These are phyloP conservation scores for Talaromyces thailandensis DNA, from an alignment of 495 filamentous ascomycete genomes.

Conservation along the genomic window DNA sequence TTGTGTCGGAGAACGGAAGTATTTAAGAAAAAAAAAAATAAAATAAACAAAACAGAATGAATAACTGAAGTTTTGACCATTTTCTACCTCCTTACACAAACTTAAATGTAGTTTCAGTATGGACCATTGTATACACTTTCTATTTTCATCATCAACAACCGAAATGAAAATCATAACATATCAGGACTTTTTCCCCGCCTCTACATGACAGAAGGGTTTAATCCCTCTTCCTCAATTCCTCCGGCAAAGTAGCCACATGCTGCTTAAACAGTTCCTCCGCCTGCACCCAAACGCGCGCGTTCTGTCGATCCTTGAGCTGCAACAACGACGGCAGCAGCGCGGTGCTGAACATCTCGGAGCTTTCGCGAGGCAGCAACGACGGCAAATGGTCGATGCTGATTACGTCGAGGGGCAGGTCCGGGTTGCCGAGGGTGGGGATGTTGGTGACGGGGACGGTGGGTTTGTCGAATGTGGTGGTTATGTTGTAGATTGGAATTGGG, in stretches of 20 bases:
- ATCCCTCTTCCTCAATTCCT: constrained; percentile 10
- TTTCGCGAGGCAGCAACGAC: constrained; percentile 75
- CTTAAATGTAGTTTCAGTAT: no score
- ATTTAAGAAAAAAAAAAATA: neutral
- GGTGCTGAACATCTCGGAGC: constrained; percentile 76
- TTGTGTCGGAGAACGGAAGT: neutral
- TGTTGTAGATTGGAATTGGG: constrained; percentile 76
- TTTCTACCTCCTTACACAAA: no score
- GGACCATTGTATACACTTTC: neutral
- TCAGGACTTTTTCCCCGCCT: neutral
- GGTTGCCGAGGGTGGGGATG: constrained; percentile 31
- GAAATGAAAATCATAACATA: neutral
- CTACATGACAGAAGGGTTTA: neutral
- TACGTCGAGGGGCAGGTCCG: constrained; percentile 56
- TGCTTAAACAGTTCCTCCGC: constrained; percentile 79
- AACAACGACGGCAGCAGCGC: constrained; percentile 73
- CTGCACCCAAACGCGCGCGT: constrained; percentile 67
- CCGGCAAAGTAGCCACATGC: constrained; percentile 69
- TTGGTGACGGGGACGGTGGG: constrained; percentile 68
- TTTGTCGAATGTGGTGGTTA: constrained; percentile 72
- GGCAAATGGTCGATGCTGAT: constrained; percentile 91
- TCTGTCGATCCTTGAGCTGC: constrained; percentile 65
- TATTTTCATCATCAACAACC: neutral
- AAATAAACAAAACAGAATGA: neutral
- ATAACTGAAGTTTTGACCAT: neutral